These are phyloP conservation scores for Phanerochaete carnosa DNA, from an alignment of 768 basidiomycete species.

Conservation along the genomic window DNA sequence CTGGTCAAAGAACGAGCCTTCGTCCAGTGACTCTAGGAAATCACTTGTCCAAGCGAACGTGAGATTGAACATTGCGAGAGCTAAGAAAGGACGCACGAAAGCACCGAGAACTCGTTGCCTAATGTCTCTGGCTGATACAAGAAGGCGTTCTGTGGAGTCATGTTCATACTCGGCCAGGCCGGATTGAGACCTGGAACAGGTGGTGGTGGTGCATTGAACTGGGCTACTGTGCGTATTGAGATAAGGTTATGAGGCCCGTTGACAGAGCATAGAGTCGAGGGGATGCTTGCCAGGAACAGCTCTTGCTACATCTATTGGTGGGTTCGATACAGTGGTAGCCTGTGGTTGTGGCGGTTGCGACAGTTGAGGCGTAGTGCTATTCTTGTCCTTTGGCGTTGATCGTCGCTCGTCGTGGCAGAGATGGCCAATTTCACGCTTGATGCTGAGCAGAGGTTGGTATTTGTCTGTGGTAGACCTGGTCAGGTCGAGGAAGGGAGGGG, in stretches of 20 bases:
- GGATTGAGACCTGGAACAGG: constrained; percentile 30
- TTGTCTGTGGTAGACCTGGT: not conserved
- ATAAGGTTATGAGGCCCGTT: constrained; percentile 10
- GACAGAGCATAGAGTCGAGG: not conserved
- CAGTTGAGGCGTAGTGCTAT: constrained; percentile 31
- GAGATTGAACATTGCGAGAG: not conserved
- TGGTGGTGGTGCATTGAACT: constrained; percentile 14
- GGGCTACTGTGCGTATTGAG: constrained; percentile 20
- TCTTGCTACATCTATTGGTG: constrained; percentile 22
- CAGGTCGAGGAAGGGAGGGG: not conserved
- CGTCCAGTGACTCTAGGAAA: constrained; percentile 85
- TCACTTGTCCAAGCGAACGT: constrained; percentile 45
- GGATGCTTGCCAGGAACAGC: constrained; percentile 22
- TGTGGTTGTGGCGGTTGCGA: constrained; percentile 31
- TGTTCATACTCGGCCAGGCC: constrained; percentile 50
- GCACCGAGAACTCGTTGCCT: constrained; percentile 79
- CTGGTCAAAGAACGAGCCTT: constrained; percentile 74
- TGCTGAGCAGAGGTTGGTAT: constrained; percentile 41
- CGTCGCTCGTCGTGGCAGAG: constrained; percentile 87
- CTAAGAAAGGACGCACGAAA: constrained; percentile 50
- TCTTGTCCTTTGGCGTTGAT: constrained; percentile 42
- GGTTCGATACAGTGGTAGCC: constrained; percentile 9
- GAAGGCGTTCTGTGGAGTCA: constrained; percentile 48
- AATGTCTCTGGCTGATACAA: constrained; percentile 71
- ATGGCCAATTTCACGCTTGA: constrained; percentile 95